Conservation (phyloP, 306 rosid species). For the Prunus dulcis region DNA sequence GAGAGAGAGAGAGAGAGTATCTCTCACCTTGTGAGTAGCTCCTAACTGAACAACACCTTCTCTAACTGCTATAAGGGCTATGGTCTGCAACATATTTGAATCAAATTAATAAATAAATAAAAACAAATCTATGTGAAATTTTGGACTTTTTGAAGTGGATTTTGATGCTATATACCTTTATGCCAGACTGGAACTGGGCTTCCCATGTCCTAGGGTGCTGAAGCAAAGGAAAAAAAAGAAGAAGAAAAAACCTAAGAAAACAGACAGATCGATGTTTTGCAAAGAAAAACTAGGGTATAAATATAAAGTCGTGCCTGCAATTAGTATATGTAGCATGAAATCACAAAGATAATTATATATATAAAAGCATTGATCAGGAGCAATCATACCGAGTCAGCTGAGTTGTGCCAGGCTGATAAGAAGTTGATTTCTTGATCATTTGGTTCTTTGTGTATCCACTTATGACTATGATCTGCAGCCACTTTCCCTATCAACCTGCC, state of each 20-base stretch:
- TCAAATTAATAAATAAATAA: slow-evolving; percentile 2
- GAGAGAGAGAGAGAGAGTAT: background rate
- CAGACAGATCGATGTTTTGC: slow-evolving; percentile 1
- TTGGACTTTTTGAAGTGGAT: background rate
- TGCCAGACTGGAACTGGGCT: slow-evolving; percentile 98
- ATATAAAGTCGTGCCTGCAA: background rate
- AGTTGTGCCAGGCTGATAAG: slow-evolving; percentile 94
- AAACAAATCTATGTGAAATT: background rate
- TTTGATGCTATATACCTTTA: slow-evolving; percentile 50
- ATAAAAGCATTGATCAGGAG: background rate
- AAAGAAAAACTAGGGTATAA: background rate
- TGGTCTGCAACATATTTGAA: slow-evolving; percentile 58
- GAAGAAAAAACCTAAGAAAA: slow-evolving; percentile 6
- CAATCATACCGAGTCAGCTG: slow-evolving; percentile 68
- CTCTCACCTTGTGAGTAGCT: slow-evolving; percentile 66
- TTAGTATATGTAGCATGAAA: background rate
- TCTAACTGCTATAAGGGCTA: slow-evolving; percentile 92
- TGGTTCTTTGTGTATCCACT: slow-evolving; percentile 93
- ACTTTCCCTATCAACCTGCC: slow-evolving; percentile 95
- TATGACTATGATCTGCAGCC: slow-evolving; percentile 94
- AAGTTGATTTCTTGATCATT: slow-evolving; percentile 86
- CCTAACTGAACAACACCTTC: slow-evolving; percentile 98
- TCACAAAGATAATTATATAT: background rate
- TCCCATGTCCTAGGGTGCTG: slow-evolving; percentile 99
- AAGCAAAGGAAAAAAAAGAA: slow-evolving; percentile 22